Base-by-base conservation (phyloP, 2,329 filamentous ascomycete genomes). In the Sporothrix euskadiensis region DNA sequence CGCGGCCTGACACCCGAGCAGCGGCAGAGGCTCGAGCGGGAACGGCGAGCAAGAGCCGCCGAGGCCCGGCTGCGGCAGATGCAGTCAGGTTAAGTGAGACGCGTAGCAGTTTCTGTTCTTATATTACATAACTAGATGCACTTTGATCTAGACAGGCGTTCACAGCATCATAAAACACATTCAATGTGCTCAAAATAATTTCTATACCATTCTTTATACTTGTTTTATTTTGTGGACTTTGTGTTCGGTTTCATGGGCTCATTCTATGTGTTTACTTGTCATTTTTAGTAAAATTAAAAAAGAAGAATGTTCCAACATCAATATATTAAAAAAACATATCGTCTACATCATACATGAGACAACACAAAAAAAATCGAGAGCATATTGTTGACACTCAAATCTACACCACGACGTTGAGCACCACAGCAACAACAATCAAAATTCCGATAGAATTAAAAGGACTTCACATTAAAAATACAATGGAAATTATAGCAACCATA, bases 1-100 rank as follows among this genome's bases (percentile, higher is more conserved):
- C 89, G 93, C 76, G 94, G 95, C 0, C 85, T 98, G 83, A 97
- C 93, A 57, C 90, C 93, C 0, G 95, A 98, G 83, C 94, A 96
- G 88, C 89, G 90, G 80, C 88, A 90, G 88, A 89, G 88, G 80
- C 82, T 98, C 71, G 96, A 98, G 81, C 86, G 96, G 77, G 96
- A 99, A 83, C 86, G 94, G 78, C 91, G 95, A 79, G 96, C 96
- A 4, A 89, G 95, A 78, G 96, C 96, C 9, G 95, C 94, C 0
- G 96, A 98, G 82, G 94, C 95, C 83, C 89, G 95, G 79, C 86
- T 98, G 74, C 90, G 87, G 82, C 86, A 56, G 52, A 61, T 56
- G 61, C 14, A 30, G 22, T 9, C 49, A 22, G 6, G 8, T 69
- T 35, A 22, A 52, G 19, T 14, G 30, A 26, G 16, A 5, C 3